These are phyloP conservation scores for Monoraphidium neglectum DNA, from an alignment of 139 green algal species.

Conservation along the genomic window DNA sequence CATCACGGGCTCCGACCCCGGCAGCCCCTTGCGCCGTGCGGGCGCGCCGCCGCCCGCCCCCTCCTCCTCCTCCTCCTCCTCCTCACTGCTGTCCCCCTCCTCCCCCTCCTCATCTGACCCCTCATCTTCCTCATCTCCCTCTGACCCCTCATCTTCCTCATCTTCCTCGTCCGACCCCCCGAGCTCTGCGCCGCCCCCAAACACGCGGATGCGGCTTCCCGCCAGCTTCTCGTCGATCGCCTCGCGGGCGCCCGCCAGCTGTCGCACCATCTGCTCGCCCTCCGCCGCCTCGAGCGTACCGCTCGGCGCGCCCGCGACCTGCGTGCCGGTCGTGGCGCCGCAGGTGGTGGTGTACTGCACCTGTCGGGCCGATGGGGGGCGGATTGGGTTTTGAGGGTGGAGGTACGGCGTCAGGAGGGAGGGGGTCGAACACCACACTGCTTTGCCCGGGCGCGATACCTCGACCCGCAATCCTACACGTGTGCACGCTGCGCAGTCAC, in stretches of 20 bases:
- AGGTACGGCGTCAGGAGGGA: not conserved
- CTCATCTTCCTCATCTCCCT: slow-evolving; percentile 34
- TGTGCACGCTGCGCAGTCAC: too few species aligned
- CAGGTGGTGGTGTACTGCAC: slow-evolving; percentile 60
- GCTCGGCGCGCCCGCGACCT: slow-evolving; percentile 2
- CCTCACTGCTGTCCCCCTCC: slow-evolving; percentile 37
- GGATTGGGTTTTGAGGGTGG: too few species aligned
- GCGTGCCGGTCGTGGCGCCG: not conserved
- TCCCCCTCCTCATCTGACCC: slow-evolving; percentile 23
- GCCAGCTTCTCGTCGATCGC: slow-evolving; percentile 87
- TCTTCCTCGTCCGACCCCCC: slow-evolving; percentile 21
- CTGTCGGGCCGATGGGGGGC: slow-evolving; percentile 19
- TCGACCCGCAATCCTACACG: too few species aligned
- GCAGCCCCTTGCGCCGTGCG: slow-evolving; percentile 5
- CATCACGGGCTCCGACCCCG: slow-evolving; percentile 3
- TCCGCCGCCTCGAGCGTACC: slow-evolving; percentile 36
- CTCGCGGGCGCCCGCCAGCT: slow-evolving; percentile 52
- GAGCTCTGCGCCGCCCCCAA: slow-evolving; percentile 21
- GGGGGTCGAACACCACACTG: too few species aligned
- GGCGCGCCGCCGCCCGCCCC: slow-evolving; percentile 3
- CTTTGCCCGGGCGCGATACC: too few species aligned
- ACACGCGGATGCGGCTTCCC: slow-evolving; percentile 44
- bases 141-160: slow-evolving; percentile 36
- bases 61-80: slow-evolving; percentile 26
- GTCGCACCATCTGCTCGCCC: slow-evolving; percentile 87